Conservation (phyloP, 2,329 filamentous ascomycete genomes). For the Paraphoma chrysanthemicola region DNA sequence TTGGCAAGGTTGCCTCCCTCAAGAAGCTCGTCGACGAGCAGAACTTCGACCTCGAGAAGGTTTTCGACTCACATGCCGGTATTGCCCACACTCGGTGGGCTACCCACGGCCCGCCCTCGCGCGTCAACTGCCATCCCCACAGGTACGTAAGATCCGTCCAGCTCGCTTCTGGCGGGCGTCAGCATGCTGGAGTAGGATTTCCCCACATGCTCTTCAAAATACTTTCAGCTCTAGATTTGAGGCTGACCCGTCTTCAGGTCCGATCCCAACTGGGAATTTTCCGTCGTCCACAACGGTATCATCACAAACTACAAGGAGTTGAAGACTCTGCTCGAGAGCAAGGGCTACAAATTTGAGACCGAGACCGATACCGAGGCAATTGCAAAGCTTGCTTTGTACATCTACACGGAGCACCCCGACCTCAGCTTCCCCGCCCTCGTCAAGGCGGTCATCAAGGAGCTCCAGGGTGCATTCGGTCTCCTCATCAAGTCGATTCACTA, state of each 20-base stretch:
- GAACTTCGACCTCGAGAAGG: conserved; percentile 85
- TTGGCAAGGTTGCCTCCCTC: conserved; percentile 97
- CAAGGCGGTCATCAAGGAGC: conserved; percentile 97
- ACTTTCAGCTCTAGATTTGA: conserved; percentile 1
- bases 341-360: conserved; percentile 98
- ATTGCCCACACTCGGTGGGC: conserved; percentile 99
- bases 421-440: conserved; percentile 96
- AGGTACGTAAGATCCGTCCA: conserved; percentile 70
- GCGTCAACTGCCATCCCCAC: conserved; percentile 97
- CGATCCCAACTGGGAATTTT: conserved; percentile 93
- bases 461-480: conserved; percentile 96
- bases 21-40: conserved; percentile 88
- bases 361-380: conserved; percentile 99
- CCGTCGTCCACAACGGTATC: conserved; percentile 98
- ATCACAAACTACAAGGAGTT: conserved; percentile 99
- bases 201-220: conserved; percentile 12
- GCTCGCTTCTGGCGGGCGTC: conserved; percentile 8
- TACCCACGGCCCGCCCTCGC: conserved; percentile 93
- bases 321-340: conserved; percentile 88
- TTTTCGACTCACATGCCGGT: conserved; percentile 97
- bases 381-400: conserved; percentile 97
- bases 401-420: conserved; percentile 91
- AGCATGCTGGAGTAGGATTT: conserved; percentile 19
- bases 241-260: conserved; percentile 65
- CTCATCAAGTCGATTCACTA: conserved; percentile 98